Conservation (phyloP, 495 filamentous ascomycete species). For the Talaromyces wortmannii region DNA sequence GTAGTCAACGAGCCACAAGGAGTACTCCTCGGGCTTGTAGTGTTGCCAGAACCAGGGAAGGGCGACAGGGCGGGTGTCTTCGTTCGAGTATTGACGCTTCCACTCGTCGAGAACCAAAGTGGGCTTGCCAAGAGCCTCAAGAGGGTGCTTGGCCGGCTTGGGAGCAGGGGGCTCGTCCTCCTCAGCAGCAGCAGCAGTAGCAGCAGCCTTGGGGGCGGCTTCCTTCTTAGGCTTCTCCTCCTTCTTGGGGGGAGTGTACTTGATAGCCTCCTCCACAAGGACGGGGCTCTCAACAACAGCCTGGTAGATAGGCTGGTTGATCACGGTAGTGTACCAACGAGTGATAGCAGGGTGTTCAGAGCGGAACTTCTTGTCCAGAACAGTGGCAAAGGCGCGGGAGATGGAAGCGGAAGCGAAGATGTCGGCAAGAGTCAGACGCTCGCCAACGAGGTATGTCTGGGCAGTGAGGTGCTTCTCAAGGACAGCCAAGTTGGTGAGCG, state of each 20-base stretch:
- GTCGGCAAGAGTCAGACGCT: conserved; percentile 95
- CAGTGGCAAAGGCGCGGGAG: conserved; percentile 75
- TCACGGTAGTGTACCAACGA: conserved; percentile 91
- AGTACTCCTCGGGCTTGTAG: conserved; percentile 87
- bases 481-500: conserved; percentile 59
- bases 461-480: conserved; percentile 80
- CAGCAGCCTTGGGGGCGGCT: conserved; percentile 46
- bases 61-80: conserved; percentile 72
- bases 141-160: conserved; percentile 87
- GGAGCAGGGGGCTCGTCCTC: conserved; percentile 63
- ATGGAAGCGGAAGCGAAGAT: conserved; percentile 73
- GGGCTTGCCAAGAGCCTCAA: conserved; percentile 77
- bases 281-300: conserved; percentile 64
- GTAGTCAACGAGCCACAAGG: conserved; percentile 85
- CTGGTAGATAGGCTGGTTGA: conserved; percentile 85
- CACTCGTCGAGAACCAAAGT: conserved; percentile 85
- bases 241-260: conserved; percentile 90
- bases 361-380: conserved; percentile 87
- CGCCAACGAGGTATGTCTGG: conserved; percentile 96
- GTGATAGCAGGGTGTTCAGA: conserved; percentile 71
- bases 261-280: conserved; percentile 79
- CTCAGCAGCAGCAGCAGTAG: conserved; percentile 52
- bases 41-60: conserved; percentile 99
- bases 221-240: conserved; percentile 59
- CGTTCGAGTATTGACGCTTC: conserved; percentile 99